These are phyloP conservation scores for Canna indica DNA, from an alignment of 176 grass and related monocot species.

Conservation along the genomic window DNA sequence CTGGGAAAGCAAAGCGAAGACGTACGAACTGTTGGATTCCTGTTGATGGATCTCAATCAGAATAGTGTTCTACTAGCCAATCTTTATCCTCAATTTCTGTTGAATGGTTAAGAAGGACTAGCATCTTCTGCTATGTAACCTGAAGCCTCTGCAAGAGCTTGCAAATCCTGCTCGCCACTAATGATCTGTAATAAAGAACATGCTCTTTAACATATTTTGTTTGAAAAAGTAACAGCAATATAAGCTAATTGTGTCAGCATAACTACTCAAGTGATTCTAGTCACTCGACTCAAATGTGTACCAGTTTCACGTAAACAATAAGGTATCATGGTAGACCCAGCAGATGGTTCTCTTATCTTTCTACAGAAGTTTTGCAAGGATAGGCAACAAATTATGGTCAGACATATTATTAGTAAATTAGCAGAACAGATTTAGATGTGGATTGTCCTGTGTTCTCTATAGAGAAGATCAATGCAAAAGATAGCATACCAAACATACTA, in stretches of 20 bases:
- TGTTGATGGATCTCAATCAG: not conserved
- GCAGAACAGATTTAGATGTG: not conserved
- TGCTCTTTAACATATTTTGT: not conserved
- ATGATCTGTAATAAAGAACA: constrained; percentile 36
- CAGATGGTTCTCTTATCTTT: not conserved
- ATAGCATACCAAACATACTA: not conserved
- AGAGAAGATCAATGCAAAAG: not conserved
- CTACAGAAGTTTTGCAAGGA: not conserved
- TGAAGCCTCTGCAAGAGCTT: constrained; percentile 59
- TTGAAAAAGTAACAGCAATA: not conserved
- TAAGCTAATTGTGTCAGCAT: too few relatives aligned
- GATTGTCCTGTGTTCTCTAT: not conserved
- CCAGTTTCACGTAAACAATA: not conserved
- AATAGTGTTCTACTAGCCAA: not conserved
- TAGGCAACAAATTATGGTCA: not conserved
- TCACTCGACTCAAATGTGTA: not conserved
- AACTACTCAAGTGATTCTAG: not conserved
- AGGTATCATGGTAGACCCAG: not conserved
- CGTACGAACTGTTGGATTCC: not conserved
- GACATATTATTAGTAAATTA: too few relatives aligned
- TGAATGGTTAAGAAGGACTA: not conserved
- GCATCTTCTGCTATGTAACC: constrained; percentile 33
- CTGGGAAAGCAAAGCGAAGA: not conserved
- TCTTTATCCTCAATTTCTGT: not conserved
- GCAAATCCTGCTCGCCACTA: constrained; percentile 67